phyloP scores from a whole-genome alignment of 768 basidiomycete genomes.

The Agrocybe chaxingu region DNA sequence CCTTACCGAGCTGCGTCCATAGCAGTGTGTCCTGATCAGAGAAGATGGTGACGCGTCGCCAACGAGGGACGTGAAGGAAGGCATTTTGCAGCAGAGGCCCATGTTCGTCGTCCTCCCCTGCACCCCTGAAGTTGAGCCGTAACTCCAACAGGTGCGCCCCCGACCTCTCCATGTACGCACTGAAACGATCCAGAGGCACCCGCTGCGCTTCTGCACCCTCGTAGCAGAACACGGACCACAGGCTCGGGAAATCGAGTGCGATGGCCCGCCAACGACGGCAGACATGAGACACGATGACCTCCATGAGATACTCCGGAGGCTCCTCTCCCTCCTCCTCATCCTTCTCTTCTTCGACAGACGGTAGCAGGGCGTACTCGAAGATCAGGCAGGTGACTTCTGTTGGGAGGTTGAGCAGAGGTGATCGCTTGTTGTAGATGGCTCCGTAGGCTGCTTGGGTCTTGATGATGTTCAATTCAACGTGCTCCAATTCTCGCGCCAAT shows the following conservation, averaged over 20 bases:
- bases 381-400: conserved; percentile 16
- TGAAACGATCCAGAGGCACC: conserved; percentile 14
- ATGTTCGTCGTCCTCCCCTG: not conserved
- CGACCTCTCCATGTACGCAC: conserved; percentile 18
- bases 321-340: not conserved
- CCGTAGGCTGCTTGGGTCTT: conserved; percentile 13
- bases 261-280: conserved; percentile 19
- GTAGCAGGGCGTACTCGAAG: conserved; percentile 7
- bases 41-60: conserved; percentile 13
- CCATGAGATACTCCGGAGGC: conserved; percentile 2
- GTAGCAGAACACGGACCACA: conserved; percentile 19
- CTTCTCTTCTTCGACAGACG: not conserved
- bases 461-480: conserved; percentile 8
- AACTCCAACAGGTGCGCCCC: conserved; percentile 10
- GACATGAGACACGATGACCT: conserved; percentile 20
- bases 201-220: not conserved
- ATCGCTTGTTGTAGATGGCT: conserved; percentile 13
- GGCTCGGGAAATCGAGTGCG: conserved; percentile 9
- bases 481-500: not conserved
- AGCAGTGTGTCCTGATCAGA: conserved; percentile 2
- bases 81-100: conserved; percentile 7
- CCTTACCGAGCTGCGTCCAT: not conserved
- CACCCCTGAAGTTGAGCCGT: conserved; percentile 13
- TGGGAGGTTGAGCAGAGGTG: conserved; percentile 13
- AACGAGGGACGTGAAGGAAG: conserved; percentile 10